Base-by-base conservation (phyloP, 2,329 filamentous ascomycete species). In the Scopulariopsis brevicaulis region DNA sequence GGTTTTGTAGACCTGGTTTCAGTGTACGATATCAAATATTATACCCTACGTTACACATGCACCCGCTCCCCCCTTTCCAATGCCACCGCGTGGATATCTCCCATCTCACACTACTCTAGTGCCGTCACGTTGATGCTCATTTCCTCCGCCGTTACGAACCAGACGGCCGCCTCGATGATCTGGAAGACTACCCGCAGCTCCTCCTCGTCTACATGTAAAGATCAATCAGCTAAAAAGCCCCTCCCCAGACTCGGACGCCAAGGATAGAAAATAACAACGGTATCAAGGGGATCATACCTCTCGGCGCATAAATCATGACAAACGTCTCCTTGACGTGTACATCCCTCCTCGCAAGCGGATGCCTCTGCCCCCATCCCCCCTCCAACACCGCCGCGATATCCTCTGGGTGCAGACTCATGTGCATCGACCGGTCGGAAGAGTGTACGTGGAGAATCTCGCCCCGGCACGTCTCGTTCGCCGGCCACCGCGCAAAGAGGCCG, bases 381-480 rank as follows among this genome's bases (percentile, higher is more conserved):
- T 85, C 79, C 25, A 96, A 72, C 20, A 94, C 79, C 56, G 86
- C 75, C 64, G 78, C 82, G 56, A 87, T 88, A 67, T 95, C 90
- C 50, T 86, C 81, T 0, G 89, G 89, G 66, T 94, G 89, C 56
- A 96, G 77, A 54, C 84, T 89, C 72, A 94, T 76, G 70, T 95
- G 90, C 78, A 94, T 76, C 3, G 84, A 87, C 60, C 86, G 82
- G 63, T 94, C 90, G 25, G 79, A 84, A 54, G 85, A 81, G 70
- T 95, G 90, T 12, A 90, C 82, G 68, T 96, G 90, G 64, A 83
- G 87, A 51, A 95, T 81, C 71, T 95, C 90, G n/a, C 89, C 89
- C 63, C 86, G 82, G 64, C 86, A 90, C 12, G 84, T 89, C 34
- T 82, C 80, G 66, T 86, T 86, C 61, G 86, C 75, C 0, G 86